A percentile compares a stretch with the other conserved stretches of the same genome.
phyloP scores from a whole-genome alignment of 495 filamentous ascomycete genomes.

The Penicillium silybi region DNA sequence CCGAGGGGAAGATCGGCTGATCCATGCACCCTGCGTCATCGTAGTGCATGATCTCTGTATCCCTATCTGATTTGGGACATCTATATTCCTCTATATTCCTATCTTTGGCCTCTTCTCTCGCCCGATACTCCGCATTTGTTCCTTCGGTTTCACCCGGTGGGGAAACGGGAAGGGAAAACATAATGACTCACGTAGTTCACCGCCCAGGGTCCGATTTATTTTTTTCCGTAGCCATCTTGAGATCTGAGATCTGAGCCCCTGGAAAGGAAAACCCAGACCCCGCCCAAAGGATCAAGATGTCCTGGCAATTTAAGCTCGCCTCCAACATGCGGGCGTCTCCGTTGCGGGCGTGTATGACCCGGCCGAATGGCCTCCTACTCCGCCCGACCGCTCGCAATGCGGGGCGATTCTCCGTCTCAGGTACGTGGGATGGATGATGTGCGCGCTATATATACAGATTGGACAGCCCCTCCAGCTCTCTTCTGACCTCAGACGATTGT shows the following conservation, averaged over 20 bases:
- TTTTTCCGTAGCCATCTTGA: not conserved
- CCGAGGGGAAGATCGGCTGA: slow-evolving; percentile 18
- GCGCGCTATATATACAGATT: slow-evolving; percentile 18
- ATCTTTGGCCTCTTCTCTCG: slow-evolving; percentile 2
- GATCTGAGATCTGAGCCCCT: not conserved
- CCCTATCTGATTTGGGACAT: not conserved
- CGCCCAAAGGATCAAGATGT: slow-evolving; percentile 20
- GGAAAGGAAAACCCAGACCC: not conserved
- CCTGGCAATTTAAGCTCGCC: slow-evolving; percentile 36
- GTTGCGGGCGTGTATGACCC: slow-evolving; percentile 30
- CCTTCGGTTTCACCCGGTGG: not conserved
- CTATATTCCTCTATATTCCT: not conserved
- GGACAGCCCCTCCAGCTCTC: not conserved
- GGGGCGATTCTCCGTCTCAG: slow-evolving; percentile 27
- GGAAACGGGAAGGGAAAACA: slow-evolving; percentile 16
- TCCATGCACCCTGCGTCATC: not conserved
- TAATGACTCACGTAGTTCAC: slow-evolving; percentile 24
- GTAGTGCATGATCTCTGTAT: not conserved
- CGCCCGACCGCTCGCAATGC: slow-evolving; percentile 24
- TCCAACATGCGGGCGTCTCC: slow-evolving; percentile 34
- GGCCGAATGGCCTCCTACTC: slow-evolving; percentile 34
- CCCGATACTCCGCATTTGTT: slow-evolving; percentile 9
- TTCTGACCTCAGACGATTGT: not conserved
- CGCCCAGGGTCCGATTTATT: slow-evolving; percentile 10
- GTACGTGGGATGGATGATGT: slow-evolving; percentile 27